Evolutionary conservation across 208 protist species (phyloP), one percentile per base, ranked within the genome.

Genomic region (Angomonas ambiguus): DNA sequence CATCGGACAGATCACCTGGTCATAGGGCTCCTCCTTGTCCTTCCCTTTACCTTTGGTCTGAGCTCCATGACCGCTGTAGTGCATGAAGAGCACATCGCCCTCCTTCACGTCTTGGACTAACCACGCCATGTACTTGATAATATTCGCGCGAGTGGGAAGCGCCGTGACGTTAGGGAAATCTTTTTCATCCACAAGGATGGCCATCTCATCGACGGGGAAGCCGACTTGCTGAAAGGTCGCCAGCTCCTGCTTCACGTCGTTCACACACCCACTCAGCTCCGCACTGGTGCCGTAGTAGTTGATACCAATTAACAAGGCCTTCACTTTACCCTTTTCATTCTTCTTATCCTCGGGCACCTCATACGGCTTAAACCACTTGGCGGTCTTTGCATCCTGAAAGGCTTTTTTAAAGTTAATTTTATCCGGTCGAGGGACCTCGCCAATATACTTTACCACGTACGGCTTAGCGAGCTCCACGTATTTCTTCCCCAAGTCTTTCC

Each of bases 21-120:
- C 88, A 67, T 92, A 89, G 28, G 1, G 48, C 73, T 97, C 92
- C 48, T 82, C 68, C 33, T 70, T 24, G 61, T 87, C 85, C 2
- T 63, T 60, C 28, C 88, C 65, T 3, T 59, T 59, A 16, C 22
- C 11, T 56, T 74, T 72, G 28, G 78, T 80, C 65, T 88, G 82
- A 25, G 72, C 69, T 31, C 89, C 88, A 71, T 97, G 93, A 13
- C 88, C 89, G 38, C 80, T 84, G 76, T 89, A 93, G 70, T 88
- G 77, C 67, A 93, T 56, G 69, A 93, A 93, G 45, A 93, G 78
- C 51, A 84, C 84, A 42, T 95, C 85, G 22, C 87, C 89, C n/a
- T 68, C 57, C 67, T 85, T 82, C 22, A 75, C 81, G 31, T 74
- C 81, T 62, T 76, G 75, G 13, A 84, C 72, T 1, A 92, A 71